Conservation (phyloP, 257 asterid species). For the Capsicum pubescens region DNA sequence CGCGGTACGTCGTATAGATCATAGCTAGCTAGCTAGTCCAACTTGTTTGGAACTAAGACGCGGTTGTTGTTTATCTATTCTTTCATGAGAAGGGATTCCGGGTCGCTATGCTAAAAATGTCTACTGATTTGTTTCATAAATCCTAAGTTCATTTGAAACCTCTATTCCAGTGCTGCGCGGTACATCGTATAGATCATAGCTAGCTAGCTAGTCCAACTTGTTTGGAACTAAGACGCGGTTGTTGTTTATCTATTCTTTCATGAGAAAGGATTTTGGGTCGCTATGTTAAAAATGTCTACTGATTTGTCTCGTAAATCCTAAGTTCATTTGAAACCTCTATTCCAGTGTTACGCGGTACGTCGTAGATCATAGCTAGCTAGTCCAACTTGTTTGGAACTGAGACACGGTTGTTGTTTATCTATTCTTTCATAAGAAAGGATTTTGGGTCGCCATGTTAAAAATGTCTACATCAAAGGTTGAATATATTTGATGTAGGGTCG, state of each 20-base stretch:
- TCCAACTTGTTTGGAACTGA: not conserved
- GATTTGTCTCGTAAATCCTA: not conserved
- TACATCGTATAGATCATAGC: constrained; percentile 39
- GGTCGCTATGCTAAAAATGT: no score
- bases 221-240: not conserved
- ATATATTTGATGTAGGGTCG: no score
- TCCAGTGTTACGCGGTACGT: constrained; percentile 50
- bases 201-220: not conserved
- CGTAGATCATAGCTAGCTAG: constrained; percentile 40
- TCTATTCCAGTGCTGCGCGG: constrained; percentile 60
- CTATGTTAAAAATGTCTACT: constrained; percentile 61
- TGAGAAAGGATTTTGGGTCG: constrained; percentile 58
- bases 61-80: not conserved
- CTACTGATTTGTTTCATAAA: not conserved
- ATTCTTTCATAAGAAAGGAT: no score
- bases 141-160: constrained; percentile 13
- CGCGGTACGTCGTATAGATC: constrained; percentile 50
- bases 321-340: constrained; percentile 36
- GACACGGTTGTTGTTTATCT: not conserved
- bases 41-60: not conserved
- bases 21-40: not conserved
- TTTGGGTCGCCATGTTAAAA: no score
- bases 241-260: constrained; percentile 24
- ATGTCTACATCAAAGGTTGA: no score
- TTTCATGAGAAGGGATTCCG: no score